Evolutionary conservation across 179 eudicot genomes (phyloP).

Genomic region (Pouteria campechiana): DNA sequence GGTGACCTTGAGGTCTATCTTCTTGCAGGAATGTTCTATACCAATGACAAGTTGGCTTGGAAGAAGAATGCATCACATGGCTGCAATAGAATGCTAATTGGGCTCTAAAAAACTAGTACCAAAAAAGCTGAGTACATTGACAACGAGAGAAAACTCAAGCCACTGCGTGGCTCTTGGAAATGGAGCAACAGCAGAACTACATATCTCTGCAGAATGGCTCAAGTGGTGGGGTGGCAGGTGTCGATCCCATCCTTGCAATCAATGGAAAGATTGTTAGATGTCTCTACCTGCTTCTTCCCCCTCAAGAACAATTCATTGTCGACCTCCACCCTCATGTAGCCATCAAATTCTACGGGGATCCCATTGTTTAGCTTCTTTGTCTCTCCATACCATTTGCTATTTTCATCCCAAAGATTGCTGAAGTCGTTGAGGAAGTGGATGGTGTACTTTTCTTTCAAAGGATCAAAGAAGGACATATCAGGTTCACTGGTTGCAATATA

Average conservation of each 20-base stretch:
- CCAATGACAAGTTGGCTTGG: too few relatives aligned
- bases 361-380: constrained; percentile 50
- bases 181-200: too few relatives aligned
- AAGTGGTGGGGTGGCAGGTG: too few relatives aligned
- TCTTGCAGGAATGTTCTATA: too few relatives aligned
- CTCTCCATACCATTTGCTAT: constrained; percentile 73
- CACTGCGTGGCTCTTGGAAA: too few relatives aligned
- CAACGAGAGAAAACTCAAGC: too few relatives aligned
- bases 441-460: constrained; percentile 81
- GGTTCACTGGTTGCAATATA: constrained; percentile 76
- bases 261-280: constrained; percentile 75
- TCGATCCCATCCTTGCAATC: constrained; percentile 93
- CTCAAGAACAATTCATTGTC: constrained; percentile 86
- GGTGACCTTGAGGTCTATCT: too few relatives aligned
- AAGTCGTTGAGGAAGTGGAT: constrained; percentile 83
- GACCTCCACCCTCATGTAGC: constrained; percentile 88
- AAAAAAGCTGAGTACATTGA: too few relatives aligned
- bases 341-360: constrained; percentile 74
- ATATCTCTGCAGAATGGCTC: too few relatives aligned
- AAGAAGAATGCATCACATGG: too few relatives aligned
- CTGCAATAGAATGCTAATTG: too few relatives aligned
- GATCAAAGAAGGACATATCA: constrained; percentile 59
- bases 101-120: too few relatives aligned
- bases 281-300: constrained; percentile 82
- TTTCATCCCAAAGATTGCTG: constrained; percentile 72